Conservation (phyloP, 176 grass and related monocot genomes). For the Chrysopogon serrulatus region DNA sequence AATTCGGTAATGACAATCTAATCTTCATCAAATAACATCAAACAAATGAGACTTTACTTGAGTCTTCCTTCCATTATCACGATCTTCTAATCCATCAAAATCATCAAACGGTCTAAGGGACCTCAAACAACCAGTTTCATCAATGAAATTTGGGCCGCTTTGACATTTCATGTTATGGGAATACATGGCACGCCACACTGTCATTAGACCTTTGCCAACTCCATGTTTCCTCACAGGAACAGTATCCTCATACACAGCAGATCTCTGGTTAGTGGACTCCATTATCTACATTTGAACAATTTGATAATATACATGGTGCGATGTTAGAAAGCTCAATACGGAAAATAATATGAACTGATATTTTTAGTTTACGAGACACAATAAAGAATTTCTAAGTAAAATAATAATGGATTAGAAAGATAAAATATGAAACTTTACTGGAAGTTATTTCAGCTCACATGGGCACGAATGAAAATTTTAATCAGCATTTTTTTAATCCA, state of each 20-base stretch:
- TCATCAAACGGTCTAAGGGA: constrained; percentile 48
- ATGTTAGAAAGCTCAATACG: background rate
- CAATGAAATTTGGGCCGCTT: constrained; percentile 44
- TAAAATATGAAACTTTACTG: background rate
- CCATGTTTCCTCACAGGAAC: constrained; percentile 73
- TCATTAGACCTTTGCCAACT: constrained; percentile 96
- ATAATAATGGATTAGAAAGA: background rate
- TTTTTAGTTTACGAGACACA: background rate
- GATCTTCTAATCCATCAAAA: constrained; percentile 18
- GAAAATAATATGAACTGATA: constrained; percentile 1
- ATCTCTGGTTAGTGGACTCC: constrained; percentile 11
- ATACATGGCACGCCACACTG: constrained; percentile 87
- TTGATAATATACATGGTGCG: background rate
- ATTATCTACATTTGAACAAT: constrained; percentile 36
- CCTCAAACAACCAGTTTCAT: constrained; percentile 55
- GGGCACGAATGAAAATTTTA: background rate
- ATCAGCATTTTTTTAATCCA: background rate
- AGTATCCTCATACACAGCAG: constrained; percentile 10
- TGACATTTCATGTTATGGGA: constrained; percentile 46
- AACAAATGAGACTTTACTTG: constrained; percentile 36
- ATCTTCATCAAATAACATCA: constrained; percentile 6
- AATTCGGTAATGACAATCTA: constrained; percentile 14
- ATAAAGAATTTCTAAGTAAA: background rate
- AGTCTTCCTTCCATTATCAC: constrained; percentile 24
- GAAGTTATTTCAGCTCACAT: background rate